Base-by-base conservation (phyloP, 2,329 filamentous ascomycete species). In the Epichloe sylvatica region DNA sequence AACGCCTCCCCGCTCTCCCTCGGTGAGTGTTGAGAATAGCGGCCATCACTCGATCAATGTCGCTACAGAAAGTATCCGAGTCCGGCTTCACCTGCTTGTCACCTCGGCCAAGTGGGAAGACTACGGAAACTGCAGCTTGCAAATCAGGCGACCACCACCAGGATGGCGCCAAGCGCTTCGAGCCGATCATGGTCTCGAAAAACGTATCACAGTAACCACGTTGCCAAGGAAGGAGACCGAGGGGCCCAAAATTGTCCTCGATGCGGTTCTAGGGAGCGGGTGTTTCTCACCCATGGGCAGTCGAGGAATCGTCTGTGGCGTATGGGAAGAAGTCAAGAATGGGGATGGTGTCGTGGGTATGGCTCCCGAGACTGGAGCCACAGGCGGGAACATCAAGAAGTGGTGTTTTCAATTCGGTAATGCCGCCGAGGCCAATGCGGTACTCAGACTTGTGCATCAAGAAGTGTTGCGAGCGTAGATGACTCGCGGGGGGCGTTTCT, bases 91-190 rank as follows among this genome's bases (percentile, higher is more conserved):
- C 64, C 74, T 86, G 45, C 81, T 91, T 46, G 83, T 89, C 52
- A 73, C 78, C 1, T 73, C 79, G 12, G 80, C 80, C 46, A 91
- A 91, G 63, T 98, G 92, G 92, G 82, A 88, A 53, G 90, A 97
- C 62, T 81, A 90, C 70, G 91, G 92, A 55, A 82, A 86, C 57
- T 94, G 89, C 52, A 75, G 81, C 37, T 70, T 98, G 52, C 87
- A 85, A 15, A 88, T 98, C 59, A 81, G 89, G 62, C 78, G 81
- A 17, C 85, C 87, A n/a, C 83, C 74, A 47, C 77, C 68, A 36
- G 78, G 77, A 6, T 77, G 75, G 64, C 70, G 70, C 40, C 78
- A 77, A 66, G 78, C 75, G 51, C 71, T 79, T 49, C 70, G 73
- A 39, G 77, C 76, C 54, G 72, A 80, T 53, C 76, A 82, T 57